These are phyloP conservation scores for Oehlia diaphana DNA, from an alignment of 192 early-diverging fungal species.

Conservation along the genomic window DNA sequence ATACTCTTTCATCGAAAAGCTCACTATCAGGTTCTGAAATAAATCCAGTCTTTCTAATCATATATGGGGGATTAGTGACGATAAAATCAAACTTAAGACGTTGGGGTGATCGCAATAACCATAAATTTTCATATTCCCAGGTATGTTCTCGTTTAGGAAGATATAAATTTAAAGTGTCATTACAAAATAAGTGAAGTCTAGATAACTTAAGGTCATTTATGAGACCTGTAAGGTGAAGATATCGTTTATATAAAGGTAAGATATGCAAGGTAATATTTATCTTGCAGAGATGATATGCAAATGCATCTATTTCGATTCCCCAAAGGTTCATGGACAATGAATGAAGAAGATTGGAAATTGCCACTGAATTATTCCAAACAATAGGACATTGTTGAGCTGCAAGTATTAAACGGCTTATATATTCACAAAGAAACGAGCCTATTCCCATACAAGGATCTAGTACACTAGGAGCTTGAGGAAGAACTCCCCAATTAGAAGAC, in stretches of 20 bases:
- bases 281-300: conserved; percentile 51
- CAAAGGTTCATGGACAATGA: conserved; percentile 48
- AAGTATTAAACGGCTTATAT: conserved; percentile 39
- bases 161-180: conserved; percentile 52
- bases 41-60: conserved; percentile 59
- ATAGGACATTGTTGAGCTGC: conserved; percentile 28
- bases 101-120: conserved; percentile 39
- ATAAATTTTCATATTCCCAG: conserved; percentile 48
- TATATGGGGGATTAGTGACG: conserved; percentile 63
- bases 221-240: not conserved
- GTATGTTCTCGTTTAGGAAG: conserved; percentile 32
- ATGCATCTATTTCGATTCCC: conserved; percentile 60
- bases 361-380: conserved; percentile 44
- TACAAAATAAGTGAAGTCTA: conserved; percentile 50
- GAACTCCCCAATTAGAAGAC: conserved; percentile 1
- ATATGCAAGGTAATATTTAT: conserved; percentile 52
- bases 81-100: conserved; percentile 54
- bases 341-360: conserved; percentile 33
- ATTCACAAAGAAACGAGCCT: conserved; percentile 55
- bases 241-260: conserved; percentile 47
- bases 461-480: conserved; percentile 33
- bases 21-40: conserved; percentile 49
- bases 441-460: conserved; percentile 62
- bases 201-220: conserved; percentile 25
- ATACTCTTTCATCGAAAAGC: conserved; percentile 48